Conservation (phyloP, 2,329 filamentous ascomycete genomes). For the Calonectria crousiana region DNA sequence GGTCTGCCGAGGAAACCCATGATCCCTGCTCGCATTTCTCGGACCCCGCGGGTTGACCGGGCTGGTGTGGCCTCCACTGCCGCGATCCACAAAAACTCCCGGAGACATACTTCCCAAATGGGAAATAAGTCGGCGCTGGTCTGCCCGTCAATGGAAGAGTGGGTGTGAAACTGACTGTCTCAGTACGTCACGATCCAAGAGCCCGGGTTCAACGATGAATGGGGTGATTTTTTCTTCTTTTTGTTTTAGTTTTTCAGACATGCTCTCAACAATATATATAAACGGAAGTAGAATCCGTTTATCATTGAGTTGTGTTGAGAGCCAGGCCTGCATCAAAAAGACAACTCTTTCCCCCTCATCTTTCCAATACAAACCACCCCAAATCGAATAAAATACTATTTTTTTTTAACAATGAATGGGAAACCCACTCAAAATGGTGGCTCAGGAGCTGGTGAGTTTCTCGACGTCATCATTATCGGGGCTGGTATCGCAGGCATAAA, state of each 20-base stretch:
- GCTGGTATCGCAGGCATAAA: conserved; percentile 84
- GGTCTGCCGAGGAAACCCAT: neutral
- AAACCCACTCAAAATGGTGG: neutral
- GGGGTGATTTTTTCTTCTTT: neutral
- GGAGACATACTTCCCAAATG: neutral
- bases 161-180: neutral
- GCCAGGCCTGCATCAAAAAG: neutral
- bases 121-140: neutral
- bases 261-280: neutral
- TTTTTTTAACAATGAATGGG: neutral
- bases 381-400: neutral
- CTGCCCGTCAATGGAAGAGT: neutral
- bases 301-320: neutral
- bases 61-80: neutral
- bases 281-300: neutral
- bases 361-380: neutral
- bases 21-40: neutral
- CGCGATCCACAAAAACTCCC: neutral
- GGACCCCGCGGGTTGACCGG: neutral
- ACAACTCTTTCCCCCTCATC: neutral
- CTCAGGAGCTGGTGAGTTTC: neutral
- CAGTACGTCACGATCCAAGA: neutral
- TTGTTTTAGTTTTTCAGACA: neutral
- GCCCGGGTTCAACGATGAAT: neutral
- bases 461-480: conserved; percentile 75